A percentile compares a stretch with the other conserved stretches of the same genome.
Evolutionary conservation across 2,329 filamentous ascomycete species (phyloP).

Genomic region (Aspergillus chevalieri): DNA sequence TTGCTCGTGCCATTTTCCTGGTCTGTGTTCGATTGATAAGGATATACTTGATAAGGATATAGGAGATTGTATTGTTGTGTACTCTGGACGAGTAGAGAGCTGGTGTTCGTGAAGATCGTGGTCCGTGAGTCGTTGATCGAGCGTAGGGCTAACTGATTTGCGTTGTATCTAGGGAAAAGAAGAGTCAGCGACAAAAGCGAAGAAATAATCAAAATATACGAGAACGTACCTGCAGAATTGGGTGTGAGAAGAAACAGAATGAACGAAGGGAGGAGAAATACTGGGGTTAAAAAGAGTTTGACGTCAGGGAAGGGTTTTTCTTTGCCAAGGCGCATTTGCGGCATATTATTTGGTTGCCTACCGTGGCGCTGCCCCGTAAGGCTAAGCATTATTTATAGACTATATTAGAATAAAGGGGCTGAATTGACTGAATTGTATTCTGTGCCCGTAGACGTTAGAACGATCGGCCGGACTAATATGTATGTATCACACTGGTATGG

Average conservation of each 20-base stretch:
- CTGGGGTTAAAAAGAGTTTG: not conserved
- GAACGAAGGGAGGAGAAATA: not conserved
- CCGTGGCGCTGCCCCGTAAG: not conserved
- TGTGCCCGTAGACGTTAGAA: too few species aligned
- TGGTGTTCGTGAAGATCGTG: not conserved
- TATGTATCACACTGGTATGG: too few species aligned
- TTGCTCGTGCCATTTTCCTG: slow-evolving; percentile 20
- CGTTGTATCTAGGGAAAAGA: too few species aligned
- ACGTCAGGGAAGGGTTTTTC: not conserved
- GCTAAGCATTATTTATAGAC: not conserved
- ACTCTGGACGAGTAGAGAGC: not conserved
- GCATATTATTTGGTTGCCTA: not conserved
- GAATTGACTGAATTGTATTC: too few species aligned
- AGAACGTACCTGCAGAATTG: not conserved
- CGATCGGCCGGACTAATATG: too few species aligned
- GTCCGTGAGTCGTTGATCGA: not conserved
- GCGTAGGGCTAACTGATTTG: not conserved
- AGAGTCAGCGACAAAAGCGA: not conserved
- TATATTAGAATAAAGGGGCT: too few species aligned
- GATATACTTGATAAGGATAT: not conserved
- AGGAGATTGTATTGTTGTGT: too few species aligned
- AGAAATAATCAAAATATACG: not conserved
- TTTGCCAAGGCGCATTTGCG: not conserved
- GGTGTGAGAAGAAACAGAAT: not conserved
- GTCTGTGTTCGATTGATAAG: not conserved